Percentiles rank a stretch among this genome's conserved stretches.
phyloP scores from a whole-genome alignment of 1,139 yeast genomes.

The Candida sp. region DNA sequence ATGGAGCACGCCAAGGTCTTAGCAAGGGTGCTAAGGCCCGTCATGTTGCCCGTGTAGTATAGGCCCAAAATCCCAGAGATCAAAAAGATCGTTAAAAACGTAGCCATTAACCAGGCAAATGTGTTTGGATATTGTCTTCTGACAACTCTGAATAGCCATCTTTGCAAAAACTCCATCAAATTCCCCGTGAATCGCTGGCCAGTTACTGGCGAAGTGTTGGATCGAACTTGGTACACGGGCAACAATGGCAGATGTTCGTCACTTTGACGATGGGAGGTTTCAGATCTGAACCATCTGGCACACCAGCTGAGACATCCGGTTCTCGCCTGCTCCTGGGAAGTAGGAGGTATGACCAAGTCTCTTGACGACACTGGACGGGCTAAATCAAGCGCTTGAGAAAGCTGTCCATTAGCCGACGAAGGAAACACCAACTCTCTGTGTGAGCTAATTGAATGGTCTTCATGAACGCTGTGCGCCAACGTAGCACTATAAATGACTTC shows the following conservation, averaged over 20 bases:
- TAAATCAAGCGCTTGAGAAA: conserved; percentile 1
- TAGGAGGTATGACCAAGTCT: background rate
- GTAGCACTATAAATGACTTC: conserved; percentile 3
- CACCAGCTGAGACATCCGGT: conserved; percentile 1
- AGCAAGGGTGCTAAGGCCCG: conserved; percentile 9
- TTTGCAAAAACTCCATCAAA: conserved; percentile 6
- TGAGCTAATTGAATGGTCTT: conserved; percentile 1
- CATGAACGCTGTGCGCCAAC: background rate
- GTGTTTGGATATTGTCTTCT: conserved; percentile 12
- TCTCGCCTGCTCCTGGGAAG: background rate
- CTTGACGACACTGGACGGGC: conserved; percentile 3
- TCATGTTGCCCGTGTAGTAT: conserved; percentile 22
- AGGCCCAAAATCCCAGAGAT: conserved; percentile 13
- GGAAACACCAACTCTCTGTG: conserved; percentile 4
- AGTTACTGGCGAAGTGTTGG: background rate
- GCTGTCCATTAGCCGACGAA: conserved; percentile 2
- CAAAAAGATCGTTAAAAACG: conserved; percentile 11
- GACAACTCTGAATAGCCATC: conserved; percentile 11
- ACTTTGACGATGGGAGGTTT: background rate
- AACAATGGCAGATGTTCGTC: conserved; percentile 5
- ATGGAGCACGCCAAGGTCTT: conserved; percentile 21
- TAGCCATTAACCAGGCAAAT: conserved; percentile 11
- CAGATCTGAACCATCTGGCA: background rate
- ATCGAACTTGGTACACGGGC: conserved; percentile 5
- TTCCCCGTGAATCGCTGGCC: background rate